Evolutionary conservation across 768 basidiomycete genomes (phyloP), one percentile per base, ranked within the genome.

Genomic region (Lactifluus subvellereus): DNA sequence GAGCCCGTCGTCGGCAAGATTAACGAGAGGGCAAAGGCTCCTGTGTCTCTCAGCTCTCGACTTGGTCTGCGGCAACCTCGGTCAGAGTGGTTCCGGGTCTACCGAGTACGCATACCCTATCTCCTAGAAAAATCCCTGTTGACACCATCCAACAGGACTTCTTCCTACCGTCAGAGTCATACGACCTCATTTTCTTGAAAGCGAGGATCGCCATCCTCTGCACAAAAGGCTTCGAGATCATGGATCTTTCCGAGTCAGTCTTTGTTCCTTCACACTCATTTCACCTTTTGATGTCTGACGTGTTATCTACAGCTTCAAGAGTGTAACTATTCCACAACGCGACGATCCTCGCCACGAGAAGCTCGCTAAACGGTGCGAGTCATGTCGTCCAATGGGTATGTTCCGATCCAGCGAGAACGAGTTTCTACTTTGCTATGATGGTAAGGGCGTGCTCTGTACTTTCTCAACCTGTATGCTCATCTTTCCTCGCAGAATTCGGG

Each of bases 211-310:
- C 91, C 4, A 90, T 99, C 60, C 81, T 97, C 33, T 95, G 95
- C 68, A 86, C 90, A 0, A 92, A 91, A 71, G 94, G 95, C 45
- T 98, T 98, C 69, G 95, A 98, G 74, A 96, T 98, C 69, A 98
- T 98, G 90, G 93, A 98, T 69, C 81, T 98, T 47, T 85, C 86
- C 27, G 91, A 95, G 91, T 96, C 77, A 50, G 90, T 73, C 27
- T 8, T 48, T 35, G 52, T 10, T 30, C n/a, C 22, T n/a, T 9
- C 6, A 6, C 37, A n/a, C 10, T 43, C 35, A 59, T 57, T 3
- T 30, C 14, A 18, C 20, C 8, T 4, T 43, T 35, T 4, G n/a
- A 40, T 61, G 57, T 33, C 51, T 50, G 35, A 61, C 56, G 7
- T 32, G 37, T 14, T 43, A 60, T 51, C 22, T 45, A 20, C 68